phyloP scores from a whole-genome alignment of 192 early-diverging fungal species.

The Bifiguratus adelaidae region DNA sequence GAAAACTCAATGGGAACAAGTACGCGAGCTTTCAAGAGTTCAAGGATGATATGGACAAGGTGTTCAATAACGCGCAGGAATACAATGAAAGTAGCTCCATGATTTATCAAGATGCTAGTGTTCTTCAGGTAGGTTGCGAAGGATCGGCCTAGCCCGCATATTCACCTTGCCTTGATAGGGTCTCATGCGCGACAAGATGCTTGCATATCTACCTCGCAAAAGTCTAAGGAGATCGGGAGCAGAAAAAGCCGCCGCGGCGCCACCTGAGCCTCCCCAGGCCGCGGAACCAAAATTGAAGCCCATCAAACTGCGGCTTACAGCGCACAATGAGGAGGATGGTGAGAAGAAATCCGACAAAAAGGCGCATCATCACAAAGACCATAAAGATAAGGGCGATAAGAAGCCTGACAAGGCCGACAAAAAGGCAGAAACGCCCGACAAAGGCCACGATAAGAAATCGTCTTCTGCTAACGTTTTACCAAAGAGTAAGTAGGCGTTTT shows the following conservation, averaged over 20 bases:
- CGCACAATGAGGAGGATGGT: background rate
- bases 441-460: background rate
- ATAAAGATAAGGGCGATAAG: background rate
- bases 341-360: background rate
- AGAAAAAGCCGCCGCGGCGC: background rate
- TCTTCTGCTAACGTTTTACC: background rate
- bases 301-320: background rate
- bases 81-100: slow-evolving; percentile 35
- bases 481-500: too few relatives aligned
- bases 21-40: slow-evolving; percentile 15
- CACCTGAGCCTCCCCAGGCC: background rate
- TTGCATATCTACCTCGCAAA: background rate
- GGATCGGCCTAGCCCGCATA: background rate
- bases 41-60: slow-evolving; percentile 28
- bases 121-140: slow-evolving; percentile 22
- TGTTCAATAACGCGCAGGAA: slow-evolving; percentile 38
- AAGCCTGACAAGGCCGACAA: background rate
- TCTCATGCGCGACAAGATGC: background rate
- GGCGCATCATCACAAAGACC: slow-evolving; percentile 1
- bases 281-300: background rate
- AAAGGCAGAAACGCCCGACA: background rate
- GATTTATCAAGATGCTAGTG: slow-evolving; percentile 31
- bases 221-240: background rate
- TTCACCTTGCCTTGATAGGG: background rate
- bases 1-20: slow-evolving; percentile 13